Percentiles rank a stretch among this genome's conserved stretches.
Conservation (phyloP, 805 yeast genomes). For the Maudiozyma barnettii region DNA sequence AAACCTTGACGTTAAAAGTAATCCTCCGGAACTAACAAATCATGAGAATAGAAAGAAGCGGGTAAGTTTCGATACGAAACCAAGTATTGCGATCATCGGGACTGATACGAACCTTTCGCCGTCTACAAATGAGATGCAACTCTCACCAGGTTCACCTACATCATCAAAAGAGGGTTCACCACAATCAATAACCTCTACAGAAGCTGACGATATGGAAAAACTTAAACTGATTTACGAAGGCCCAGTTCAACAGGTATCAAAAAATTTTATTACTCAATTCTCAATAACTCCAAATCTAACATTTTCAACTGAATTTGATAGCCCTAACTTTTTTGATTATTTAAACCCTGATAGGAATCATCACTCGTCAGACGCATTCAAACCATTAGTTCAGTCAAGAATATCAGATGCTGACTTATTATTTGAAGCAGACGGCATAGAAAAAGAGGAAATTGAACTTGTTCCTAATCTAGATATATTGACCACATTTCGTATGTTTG, state of each 20-base stretch:
- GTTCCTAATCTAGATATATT: slow-evolving; percentile 34
- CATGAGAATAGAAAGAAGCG: slow-evolving; percentile 8
- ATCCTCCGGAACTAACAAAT: neutral
- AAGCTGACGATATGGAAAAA: slow-evolving; percentile 1
- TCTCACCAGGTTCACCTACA: neutral
- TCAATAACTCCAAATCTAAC: slow-evolving; percentile 6
- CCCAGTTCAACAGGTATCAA: slow-evolving; percentile 53
- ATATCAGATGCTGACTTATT: neutral
- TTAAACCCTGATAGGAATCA: neutral
- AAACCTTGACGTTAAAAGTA: neutral
- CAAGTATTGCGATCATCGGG: slow-evolving; percentile 13
- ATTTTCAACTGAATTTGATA: neutral
- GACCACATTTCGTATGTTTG: slow-evolving; percentile 44
- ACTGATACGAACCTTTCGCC: slow-evolving; percentile 5
- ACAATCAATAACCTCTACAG: slow-evolving; percentile 10
- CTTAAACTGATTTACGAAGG: slow-evolving; percentile 43
- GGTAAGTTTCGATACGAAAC: slow-evolving; percentile 15
- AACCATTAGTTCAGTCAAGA: slow-evolving; percentile 2
- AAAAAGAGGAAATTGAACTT: slow-evolving; percentile 26
- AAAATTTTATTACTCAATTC: slow-evolving; percentile 45
- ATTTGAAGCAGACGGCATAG: neutral
- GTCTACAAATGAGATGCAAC: neutral
- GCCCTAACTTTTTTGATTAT: neutral
- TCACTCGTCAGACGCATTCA: neutral
- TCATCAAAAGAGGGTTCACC: slow-evolving; percentile 6